Base-by-base conservation (phyloP, 2,329 filamentous ascomycete genomes). In the Leptographium wingfieldii region DNA sequence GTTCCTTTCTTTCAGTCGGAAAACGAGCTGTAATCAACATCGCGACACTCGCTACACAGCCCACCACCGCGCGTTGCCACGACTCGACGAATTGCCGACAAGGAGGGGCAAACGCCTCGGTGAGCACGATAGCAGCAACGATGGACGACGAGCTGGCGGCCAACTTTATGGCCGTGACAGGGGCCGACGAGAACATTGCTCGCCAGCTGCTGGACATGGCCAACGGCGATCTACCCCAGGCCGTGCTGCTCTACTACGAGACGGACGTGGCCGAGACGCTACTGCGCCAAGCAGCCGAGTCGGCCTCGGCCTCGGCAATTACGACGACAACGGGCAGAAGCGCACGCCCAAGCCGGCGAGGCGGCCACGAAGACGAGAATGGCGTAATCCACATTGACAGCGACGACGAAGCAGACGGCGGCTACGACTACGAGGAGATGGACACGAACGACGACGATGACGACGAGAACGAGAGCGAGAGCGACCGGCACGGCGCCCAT, bases 181-280 rank as follows among this genome's bases (percentile, higher is more conserved):
- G 85, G 66, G 83, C 87, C 61, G 83, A 80, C 63, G 80, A 85
- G 33, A 79, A 86, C 65, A 83, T 92, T 64, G 94, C 92, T 35
- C 82, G 83, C 63, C 87, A 88, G 66, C 96, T 95, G 72, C 81
- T 97, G 55, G 82, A 88, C 67, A 81, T 99, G 69, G 86, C 91
- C n/a, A 87, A 90, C 66, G 85, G 85, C 68, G 87, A 96, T 69
- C 77, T 92, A 57, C 85, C 90, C 72, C 87, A 92, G 68, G 94
- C 94, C 31, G 86, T 96, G 67, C 84, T 90, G 68, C 84, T 97
- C 14, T 99, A 85, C 75, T 97, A 90, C 72, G 90, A 95, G 69
- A 94, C 88, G 52, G 91, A 92, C 55, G 82, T 86, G 63, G 83
- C 79, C 65, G 74, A 74, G 52, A 73, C 73, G 60, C 71, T 81